Conservation (phyloP, 495 filamentous ascomycete species). For the Penicillium argentinense region DNA sequence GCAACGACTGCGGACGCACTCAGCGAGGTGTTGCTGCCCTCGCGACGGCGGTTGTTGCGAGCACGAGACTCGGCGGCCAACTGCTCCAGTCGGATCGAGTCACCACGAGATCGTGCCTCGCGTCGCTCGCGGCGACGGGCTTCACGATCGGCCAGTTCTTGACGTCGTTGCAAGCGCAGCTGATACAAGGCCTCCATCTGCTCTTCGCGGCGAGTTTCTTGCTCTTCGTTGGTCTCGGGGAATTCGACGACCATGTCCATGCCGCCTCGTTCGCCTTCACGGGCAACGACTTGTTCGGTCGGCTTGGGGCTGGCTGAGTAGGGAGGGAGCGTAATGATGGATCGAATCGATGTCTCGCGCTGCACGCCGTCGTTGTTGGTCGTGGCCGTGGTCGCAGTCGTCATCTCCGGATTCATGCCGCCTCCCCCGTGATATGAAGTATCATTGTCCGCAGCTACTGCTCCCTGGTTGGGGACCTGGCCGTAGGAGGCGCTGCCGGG, state of each 20-base stretch:
- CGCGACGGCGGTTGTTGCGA: constrained; percentile 24
- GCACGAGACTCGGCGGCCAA: constrained; percentile 47
- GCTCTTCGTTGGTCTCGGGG: constrained; percentile 68
- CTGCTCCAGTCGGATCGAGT: constrained; percentile 60
- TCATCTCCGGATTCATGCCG: constrained; percentile 30
- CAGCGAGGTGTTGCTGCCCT: constrained; percentile 29
- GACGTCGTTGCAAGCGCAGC: constrained; percentile 75
- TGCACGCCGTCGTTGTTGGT: constrained; percentile 53
- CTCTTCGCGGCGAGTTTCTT: constrained; percentile 79
- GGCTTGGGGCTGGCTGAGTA: constrained; percentile 70
- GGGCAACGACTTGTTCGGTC: constrained; percentile 80
- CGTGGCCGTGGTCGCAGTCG: constrained; percentile 5
- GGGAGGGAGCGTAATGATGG: constrained; percentile 85
- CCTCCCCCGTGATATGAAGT: constrained; percentile 27
- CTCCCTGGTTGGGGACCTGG: constrained; percentile 32
- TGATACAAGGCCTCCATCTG: constrained; percentile 94
- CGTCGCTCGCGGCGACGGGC: constrained; percentile 62
- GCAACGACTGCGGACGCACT: constrained; percentile 45
- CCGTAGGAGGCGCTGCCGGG: constrained; percentile 42
- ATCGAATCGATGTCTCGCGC: constrained; percentile 83
- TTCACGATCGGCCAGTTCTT: constrained; percentile 75
- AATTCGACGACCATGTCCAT: constrained; percentile 91
- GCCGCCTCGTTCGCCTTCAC: constrained; percentile 88
- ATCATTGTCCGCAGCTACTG: constrained; percentile 16
- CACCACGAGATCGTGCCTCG: constrained; percentile 69